A percentile compares a stretch with the other conserved stretches of the same genome.
Evolutionary conservation across 2,329 filamentous ascomycete genomes (phyloP).

Genomic region (Diaporthe sp.): DNA sequence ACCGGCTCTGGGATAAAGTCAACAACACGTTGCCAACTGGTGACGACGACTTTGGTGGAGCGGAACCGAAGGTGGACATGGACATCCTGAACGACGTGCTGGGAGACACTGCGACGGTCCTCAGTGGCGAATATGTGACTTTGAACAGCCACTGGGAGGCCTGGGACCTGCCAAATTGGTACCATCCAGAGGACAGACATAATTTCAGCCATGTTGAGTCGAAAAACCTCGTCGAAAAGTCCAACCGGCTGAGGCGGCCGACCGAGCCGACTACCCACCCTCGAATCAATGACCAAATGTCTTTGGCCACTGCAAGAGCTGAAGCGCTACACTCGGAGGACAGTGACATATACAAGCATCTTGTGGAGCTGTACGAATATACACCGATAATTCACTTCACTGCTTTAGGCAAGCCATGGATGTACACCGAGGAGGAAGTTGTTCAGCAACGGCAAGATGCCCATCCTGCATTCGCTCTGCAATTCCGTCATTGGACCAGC

Average conservation of each 20-base stretch:
- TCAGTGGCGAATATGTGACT: constrained; percentile 28
- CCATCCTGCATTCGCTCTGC: constrained; percentile 3
- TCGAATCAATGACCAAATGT: no score
- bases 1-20: constrained; percentile 23
- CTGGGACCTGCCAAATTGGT: constrained; percentile 12
- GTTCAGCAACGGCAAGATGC: background rate
- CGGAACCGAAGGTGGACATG: background rate
- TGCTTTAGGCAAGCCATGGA: constrained; percentile 20
- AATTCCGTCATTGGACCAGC: background rate
- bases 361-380: constrained; percentile 8
- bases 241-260: background rate
- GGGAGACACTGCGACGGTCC: constrained; percentile 1
- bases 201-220: background rate
- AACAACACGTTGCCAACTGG: background rate
- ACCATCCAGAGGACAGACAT: background rate
- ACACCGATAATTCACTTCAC: constrained; percentile 25
- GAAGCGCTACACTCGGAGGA: background rate
- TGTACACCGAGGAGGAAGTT: background rate
- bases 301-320: background rate
- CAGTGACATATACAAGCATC: constrained; percentile 4
- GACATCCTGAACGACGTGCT: constrained; percentile 6
- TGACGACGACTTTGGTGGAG: background rate
- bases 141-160: constrained; percentile 26
- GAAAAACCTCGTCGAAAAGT: accelerated
- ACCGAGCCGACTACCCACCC: background rate